Conservation (phyloP, 108 stramenopile species). For the Cylindrotheca closterium region DNA sequence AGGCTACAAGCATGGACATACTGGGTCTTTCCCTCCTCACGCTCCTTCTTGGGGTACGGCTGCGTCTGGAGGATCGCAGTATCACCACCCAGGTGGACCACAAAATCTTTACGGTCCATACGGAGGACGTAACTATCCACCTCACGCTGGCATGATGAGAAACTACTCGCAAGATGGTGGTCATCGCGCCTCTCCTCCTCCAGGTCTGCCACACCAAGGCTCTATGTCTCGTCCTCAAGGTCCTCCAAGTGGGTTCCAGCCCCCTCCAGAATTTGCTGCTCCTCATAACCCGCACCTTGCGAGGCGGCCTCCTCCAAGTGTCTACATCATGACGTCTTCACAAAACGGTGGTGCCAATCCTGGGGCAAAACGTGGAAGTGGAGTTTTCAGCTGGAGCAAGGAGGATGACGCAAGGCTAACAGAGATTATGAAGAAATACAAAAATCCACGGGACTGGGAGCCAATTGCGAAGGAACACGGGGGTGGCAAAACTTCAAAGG, state of each 20-base stretch:
- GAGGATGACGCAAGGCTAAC: constrained; percentile 74
- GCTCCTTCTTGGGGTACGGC: constrained; percentile 44
- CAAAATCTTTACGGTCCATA: constrained; percentile 12
- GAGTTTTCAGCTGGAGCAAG: constrained; percentile 63
- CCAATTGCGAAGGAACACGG: constrained; percentile 80
- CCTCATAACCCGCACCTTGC: constrained; percentile 36
- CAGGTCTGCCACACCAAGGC: constrained; percentile 28
- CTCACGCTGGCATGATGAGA: constrained; percentile 35
- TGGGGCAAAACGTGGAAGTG: constrained; percentile 25
- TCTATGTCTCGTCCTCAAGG: constrained; percentile 3
- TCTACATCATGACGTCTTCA: constrained; percentile 46
- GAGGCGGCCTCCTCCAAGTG: constrained; percentile 33
- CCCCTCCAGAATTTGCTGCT: constrained; percentile 47
- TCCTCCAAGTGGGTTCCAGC: constrained; percentile 50
- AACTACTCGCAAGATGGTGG: constrained; percentile 55
- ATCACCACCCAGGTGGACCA: constrained; percentile 9
- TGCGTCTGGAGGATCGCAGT: constrained; percentile 32
- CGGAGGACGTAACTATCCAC: constrained; percentile 8
- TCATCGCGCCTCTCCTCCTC: constrained; percentile 43
- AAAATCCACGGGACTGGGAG: constrained; percentile 84
- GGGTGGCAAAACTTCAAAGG: constrained; percentile 56
- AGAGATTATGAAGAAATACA: constrained; percentile 84
- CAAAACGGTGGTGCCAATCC: constrained; percentile 14
- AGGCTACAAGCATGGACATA: constrained; percentile 19
- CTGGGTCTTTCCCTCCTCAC: constrained; percentile 40